Evolutionary conservation across 192 early-diverging fungal genomes (phyloP).

Genomic region (Fimicolochytrium jonesii): DNA sequence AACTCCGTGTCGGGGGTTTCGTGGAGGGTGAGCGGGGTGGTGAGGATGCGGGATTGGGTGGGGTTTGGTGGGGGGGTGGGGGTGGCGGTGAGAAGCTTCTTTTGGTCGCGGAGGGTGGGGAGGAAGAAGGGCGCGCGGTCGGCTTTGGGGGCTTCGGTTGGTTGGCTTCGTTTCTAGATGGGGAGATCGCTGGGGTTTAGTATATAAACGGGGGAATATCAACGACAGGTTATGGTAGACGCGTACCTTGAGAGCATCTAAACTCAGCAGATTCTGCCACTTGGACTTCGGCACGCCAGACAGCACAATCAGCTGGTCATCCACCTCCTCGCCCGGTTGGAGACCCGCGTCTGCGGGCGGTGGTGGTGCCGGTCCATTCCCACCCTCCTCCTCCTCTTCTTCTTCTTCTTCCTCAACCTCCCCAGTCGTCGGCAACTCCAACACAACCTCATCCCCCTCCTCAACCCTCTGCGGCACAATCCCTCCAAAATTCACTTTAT

Average conservation of each 20-base stretch:
- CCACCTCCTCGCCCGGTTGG: constrained; percentile 5
- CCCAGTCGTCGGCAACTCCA: constrained; percentile 46
- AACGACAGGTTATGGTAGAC: not conserved
- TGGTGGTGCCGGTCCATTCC: not conserved
- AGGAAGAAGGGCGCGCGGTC: constrained; percentile 95
- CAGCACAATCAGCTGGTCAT: constrained; percentile 80
- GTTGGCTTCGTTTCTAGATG: constrained; percentile 77
- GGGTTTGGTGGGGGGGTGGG: constrained; percentile 12
- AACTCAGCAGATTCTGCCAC: constrained; percentile 87
- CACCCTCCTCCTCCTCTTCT: not conserved
- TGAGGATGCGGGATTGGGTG: constrained; percentile 36
- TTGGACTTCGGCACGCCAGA: constrained; percentile 75
- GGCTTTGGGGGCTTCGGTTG: constrained; percentile 79
- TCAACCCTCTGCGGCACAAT: constrained; percentile 64
- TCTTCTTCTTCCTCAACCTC: constrained; percentile 52
- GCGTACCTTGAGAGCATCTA: constrained; percentile 80
- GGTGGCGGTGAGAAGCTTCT: not conserved
- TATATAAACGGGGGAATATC: not conserved
- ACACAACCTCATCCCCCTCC: constrained; percentile 36
- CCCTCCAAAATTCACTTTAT: constrained; percentile 72
- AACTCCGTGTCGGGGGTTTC: constrained; percentile 60
- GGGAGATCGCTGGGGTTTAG: not conserved
- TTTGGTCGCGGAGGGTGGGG: constrained; percentile 64
- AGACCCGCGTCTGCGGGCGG: not conserved
- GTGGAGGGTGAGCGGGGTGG: constrained; percentile 26